Base-by-base conservation (phyloP, 1,139 yeast species). In the Yamadazyma songkhlaensis region DNA sequence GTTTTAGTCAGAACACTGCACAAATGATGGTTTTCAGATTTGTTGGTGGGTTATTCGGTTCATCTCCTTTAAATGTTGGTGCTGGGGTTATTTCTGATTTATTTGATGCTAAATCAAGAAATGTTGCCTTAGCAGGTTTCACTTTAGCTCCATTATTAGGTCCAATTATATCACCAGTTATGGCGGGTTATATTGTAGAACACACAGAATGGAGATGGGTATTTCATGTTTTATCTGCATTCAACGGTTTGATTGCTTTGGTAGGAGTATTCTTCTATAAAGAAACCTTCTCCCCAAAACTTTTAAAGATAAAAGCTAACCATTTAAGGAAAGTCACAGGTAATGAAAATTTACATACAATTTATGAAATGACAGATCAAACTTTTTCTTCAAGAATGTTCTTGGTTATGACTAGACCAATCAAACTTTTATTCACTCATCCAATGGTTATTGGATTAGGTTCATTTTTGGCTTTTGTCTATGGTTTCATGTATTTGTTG, bases 141-240 rank as follows among this genome's bases (percentile, higher is more conserved):
- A 62, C 70, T 4, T 55, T 70, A 38, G 72, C 70, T n/a, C 68
- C 68, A 1, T 53, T 68, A 27, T 58, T 81, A 36, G 90, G 89
- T 0, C 84, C 86, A 1, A 78, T 77, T 0, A 57, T 79, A 36
- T 84, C 83, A 0, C 84, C 84, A 0, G 64, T 79, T 6, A 64
- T 77, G 21, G 67, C 81, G 1, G 84, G 84, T 1, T 79, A 70
- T 49, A 68, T 78, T 21, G 78, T 75, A 6, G 67, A 77, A 46
- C 48, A 67, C 24, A 54, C 59, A 30, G 49, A 57, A 23, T 70
- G 75, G 75, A 56, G 74, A 45, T 70, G 75, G 75, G 68, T 64
- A 1, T 64, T 69, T 32, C 65, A 66, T 41, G 65, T 69, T 4
- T 59, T 70, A 42, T 56, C 69, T 26, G 66, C 68, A 10, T 67